These are phyloP conservation scores for Phytopythium oedochilum DNA, from an alignment of 352 stramenopile genomes.

Conservation along the genomic window DNA sequence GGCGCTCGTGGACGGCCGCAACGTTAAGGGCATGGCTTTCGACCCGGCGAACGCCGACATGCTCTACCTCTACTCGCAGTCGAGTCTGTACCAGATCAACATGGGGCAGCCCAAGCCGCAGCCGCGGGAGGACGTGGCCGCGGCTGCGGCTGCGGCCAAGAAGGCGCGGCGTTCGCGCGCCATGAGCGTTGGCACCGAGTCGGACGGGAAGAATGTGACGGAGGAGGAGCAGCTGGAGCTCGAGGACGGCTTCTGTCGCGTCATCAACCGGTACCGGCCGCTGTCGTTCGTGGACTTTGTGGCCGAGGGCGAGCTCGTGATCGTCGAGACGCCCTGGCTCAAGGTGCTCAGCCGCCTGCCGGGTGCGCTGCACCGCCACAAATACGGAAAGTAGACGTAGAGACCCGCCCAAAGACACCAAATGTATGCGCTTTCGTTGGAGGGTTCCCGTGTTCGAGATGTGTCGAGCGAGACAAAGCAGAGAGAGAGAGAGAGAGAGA, in stretches of 20 bases:
- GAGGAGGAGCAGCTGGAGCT: constrained; percentile 61
- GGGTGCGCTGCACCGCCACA: constrained; percentile 77
- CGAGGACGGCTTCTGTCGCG: constrained; percentile 60
- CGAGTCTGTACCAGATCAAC: constrained; percentile 82
- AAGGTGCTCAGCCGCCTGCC: constrained; percentile 82
- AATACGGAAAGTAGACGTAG: constrained; percentile 74
- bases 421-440: constrained; percentile 23
- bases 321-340: constrained; percentile 84
- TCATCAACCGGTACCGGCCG: constrained; percentile 80
- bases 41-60: constrained; percentile 70
- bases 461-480: not conserved
- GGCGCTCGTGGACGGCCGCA: constrained; percentile 62
- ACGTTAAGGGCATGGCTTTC: constrained; percentile 79
- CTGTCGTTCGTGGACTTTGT: constrained; percentile 86
- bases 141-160: constrained; percentile 10
- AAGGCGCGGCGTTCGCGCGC: constrained; percentile 38
- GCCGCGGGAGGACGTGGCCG: not conserved
- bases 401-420: not conserved
- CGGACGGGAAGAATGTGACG: constrained; percentile 47
- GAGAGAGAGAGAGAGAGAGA: not conserved
- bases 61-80: constrained; percentile 77
- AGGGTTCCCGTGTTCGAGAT: not conserved
- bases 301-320: constrained; percentile 62
- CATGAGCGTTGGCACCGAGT: constrained; percentile 58
- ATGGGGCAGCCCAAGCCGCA: constrained; percentile 36